Evolutionary conservation across 345 rosid genomes (phyloP), one percentile per base, ranked within the genome.

Genomic region (Hypericum perforatum): DNA sequence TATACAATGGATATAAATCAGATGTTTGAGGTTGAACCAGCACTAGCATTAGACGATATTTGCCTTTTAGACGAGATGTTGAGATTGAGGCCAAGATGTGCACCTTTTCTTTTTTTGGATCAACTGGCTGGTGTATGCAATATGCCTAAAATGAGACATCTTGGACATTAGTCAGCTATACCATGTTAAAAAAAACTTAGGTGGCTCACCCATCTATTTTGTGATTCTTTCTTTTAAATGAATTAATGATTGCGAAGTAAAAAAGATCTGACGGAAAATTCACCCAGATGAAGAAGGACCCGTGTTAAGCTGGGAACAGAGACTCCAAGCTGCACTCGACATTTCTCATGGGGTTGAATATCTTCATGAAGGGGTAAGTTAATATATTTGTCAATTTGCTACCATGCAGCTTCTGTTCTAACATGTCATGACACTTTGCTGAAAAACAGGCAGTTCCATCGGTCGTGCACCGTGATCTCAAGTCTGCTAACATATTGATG

Each of bases 401-500:
- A 22, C 55, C 41, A 0, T 36, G 8, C 8, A 55, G 14, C 52
- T 53, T 43, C 22, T 11, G 39, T 39, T 41, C 11, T 2, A 13
- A 50, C 11, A 39, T 9, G 46, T 37, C 41, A 11, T 36, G 39
- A 48, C 47, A 39, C 16, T 60, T 45, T 39, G 53, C 50, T 52
- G 41, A 69, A 60, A 47, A 58, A 57, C 82, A 82, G 95, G 96
- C 98, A 11, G 91, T 83, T 32, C 98, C 96, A 5, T 88, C 95
- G 0, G 96, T 92, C 53, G 78, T 92, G 45, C 98, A 92, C 57
- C 90, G 98, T 16, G 98, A 92, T 67, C 72, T 92, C n/a, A 92
- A 85, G 74, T 85, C 98, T 0, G 95, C 96, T 13, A 85, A 92
- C 67, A 88, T 92, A 62, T 63, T 88, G 66, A 62, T 92, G 72